Conservation (phyloP, 2,329 filamentous ascomycete species). For the Aureobasidium leucospermi region DNA sequence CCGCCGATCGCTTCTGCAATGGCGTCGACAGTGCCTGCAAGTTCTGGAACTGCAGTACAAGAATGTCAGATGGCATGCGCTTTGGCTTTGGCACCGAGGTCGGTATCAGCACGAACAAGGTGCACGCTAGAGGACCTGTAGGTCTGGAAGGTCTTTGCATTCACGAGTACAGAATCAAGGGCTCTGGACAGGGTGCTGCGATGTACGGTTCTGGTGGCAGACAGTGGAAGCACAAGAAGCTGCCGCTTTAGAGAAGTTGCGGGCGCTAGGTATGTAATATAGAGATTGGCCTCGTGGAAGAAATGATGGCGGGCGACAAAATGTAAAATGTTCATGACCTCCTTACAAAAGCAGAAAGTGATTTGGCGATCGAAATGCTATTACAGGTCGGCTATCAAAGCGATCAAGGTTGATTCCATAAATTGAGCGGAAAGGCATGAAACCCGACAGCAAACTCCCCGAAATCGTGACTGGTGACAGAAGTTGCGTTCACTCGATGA, state of each 20-base stretch:
- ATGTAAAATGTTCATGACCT: not conserved
- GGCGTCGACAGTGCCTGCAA: constrained; percentile 83
- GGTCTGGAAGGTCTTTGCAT: constrained; percentile 92
- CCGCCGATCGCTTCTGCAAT: constrained; percentile 76
- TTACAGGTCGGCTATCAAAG: too few relatives aligned
- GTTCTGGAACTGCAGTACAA: constrained; percentile 94
- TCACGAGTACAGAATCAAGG: constrained; percentile 90
- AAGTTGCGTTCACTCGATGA: too few relatives aligned
- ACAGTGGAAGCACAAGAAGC: constrained; percentile 49
- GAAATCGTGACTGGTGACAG: too few relatives aligned
- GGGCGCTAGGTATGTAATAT: not conserved
- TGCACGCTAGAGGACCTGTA: constrained; percentile 87
- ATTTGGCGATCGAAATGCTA: not conserved
- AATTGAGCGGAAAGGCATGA: too few relatives aligned
- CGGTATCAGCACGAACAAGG: constrained; percentile 97
- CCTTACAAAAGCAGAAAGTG: not conserved
- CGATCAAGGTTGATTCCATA: too few relatives aligned
- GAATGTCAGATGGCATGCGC: constrained; percentile 92
- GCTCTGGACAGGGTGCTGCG: constrained; percentile 71
- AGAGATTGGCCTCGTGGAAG: not conserved
- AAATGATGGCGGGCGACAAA: not conserved
- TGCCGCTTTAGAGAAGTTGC: constrained; percentile 27
- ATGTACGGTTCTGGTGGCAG: constrained; percentile 57
- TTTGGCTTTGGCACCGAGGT: constrained; percentile 98
- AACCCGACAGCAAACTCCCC: too few relatives aligned